phyloP scores from a whole-genome alignment of 129 eudicot genomes.

The Ambrosia trifida region DNA sequence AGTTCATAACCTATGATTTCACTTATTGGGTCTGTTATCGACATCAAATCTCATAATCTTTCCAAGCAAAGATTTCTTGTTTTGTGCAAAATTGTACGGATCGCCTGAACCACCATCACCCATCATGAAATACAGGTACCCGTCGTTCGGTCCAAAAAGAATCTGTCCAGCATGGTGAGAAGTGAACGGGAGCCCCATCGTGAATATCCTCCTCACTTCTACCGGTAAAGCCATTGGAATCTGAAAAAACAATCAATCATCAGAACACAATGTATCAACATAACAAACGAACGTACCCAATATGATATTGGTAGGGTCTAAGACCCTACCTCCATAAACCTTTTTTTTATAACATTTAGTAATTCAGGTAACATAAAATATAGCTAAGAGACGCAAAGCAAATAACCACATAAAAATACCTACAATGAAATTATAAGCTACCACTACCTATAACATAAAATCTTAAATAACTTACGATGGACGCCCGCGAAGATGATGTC shows the following conservation, averaged over 20 bases:
- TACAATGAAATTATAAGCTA: too few relatives aligned
- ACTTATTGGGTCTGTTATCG: conserved; percentile 73
- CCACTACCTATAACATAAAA: too few relatives aligned
- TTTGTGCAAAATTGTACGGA: conserved; percentile 83
- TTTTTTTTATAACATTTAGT: too few relatives aligned
- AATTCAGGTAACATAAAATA: too few relatives aligned
- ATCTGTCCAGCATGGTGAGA: conserved; percentile 85
- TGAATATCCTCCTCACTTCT: conserved; percentile 80
- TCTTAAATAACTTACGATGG: conserved; percentile 41
- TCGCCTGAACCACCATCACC: conserved; percentile 79
- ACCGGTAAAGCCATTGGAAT: conserved; percentile 62
- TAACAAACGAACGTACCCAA: background rate
- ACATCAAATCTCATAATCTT: conserved; percentile 88
- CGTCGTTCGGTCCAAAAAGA: conserved; percentile 77
- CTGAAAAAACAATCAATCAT: conserved; percentile 30
- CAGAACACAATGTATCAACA: background rate
- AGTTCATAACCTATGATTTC: background rate
- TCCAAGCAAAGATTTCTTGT: conserved; percentile 86
- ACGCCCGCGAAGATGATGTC: conserved; percentile 39
- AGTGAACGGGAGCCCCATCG: conserved; percentile 88
- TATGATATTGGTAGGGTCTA: too few relatives aligned
- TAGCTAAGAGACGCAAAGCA: too few relatives aligned
- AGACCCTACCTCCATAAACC: too few relatives aligned
- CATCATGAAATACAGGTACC: conserved; percentile 81
- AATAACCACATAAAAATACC: too few relatives aligned